Conservation (phyloP, 176 grass and related monocot genomes). For the barley (Hordeum vulgare) region MorexV3_pseudomolecules_assembly NC_058521.1:401089900-401090399, state of each 20-base stretch:
- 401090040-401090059: neutral
- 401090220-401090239: neutral
- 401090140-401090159: neutral
- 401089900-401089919: neutral
- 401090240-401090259: neutral
- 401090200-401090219: neutral
- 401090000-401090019: slow-evolving; percentile 30
- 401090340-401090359: neutral
- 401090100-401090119: neutral
- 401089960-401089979: neutral
- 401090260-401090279: neutral
- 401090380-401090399: neutral
- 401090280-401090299: slow-evolving; percentile 12
- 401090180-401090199: slow-evolving; percentile 4
- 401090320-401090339: slow-evolving; percentile 7
- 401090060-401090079: slow-evolving; percentile 11
- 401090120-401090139: neutral
- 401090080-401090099: slow-evolving; percentile 19
- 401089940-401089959: neutral
- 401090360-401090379: neutral
- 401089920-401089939: neutral
- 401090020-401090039: neutral
- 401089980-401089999: neutral
- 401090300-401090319: neutral
- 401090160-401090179: neutral